Conservation (phyloP, 495 filamentous ascomycete genomes). For the Penicillium cinerascens region DNA sequence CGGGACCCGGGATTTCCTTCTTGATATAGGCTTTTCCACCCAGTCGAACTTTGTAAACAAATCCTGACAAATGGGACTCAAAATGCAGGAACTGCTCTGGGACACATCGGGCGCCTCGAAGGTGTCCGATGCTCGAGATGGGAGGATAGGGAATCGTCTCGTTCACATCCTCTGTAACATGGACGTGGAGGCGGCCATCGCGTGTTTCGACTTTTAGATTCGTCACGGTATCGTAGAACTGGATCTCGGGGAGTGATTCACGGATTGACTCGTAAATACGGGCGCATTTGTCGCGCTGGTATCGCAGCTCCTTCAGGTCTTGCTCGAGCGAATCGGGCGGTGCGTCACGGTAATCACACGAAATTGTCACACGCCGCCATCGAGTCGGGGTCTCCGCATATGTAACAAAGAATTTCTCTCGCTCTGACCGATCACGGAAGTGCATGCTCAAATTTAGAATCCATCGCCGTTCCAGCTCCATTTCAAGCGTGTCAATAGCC, state of each 20-base stretch:
- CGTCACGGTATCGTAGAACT: slow-evolving; percentile 93
- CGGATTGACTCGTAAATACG: slow-evolving; percentile 95
- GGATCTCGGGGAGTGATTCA: slow-evolving; percentile 83
- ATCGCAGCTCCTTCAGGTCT: slow-evolving; percentile 72
- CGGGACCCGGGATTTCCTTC: slow-evolving; percentile 96
- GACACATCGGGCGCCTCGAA: slow-evolving; percentile 60
- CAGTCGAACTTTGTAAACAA: slow-evolving; percentile 89
- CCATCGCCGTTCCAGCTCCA: slow-evolving; percentile 86
- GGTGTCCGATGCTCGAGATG: slow-evolving; percentile 68
- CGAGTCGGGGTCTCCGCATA: slow-evolving; percentile 74
- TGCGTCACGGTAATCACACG: slow-evolving; percentile 86
- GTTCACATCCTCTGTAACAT: slow-evolving; percentile 96
- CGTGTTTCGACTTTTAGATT: slow-evolving; percentile 92
- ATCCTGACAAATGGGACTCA: slow-evolving; percentile 89
- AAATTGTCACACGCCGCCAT: slow-evolving; percentile 89
- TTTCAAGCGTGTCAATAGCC: slow-evolving; percentile 57
- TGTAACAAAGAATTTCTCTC: slow-evolving; percentile 98
- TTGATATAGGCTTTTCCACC: slow-evolving; percentile 75
- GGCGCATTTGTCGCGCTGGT: slow-evolving; percentile 90
- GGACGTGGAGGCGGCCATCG: slow-evolving; percentile 87
- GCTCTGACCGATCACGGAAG: slow-evolving; percentile 88
- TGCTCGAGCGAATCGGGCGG: slow-evolving; percentile 78
- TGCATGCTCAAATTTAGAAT: slow-evolving; percentile 98
- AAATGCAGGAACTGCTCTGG: slow-evolving; percentile 75
- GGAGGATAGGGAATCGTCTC: slow-evolving; percentile 91